Evolutionary conservation across 768 basidiomycete species (phyloP).

Genomic region (Kockovaella imperatae): DNA sequence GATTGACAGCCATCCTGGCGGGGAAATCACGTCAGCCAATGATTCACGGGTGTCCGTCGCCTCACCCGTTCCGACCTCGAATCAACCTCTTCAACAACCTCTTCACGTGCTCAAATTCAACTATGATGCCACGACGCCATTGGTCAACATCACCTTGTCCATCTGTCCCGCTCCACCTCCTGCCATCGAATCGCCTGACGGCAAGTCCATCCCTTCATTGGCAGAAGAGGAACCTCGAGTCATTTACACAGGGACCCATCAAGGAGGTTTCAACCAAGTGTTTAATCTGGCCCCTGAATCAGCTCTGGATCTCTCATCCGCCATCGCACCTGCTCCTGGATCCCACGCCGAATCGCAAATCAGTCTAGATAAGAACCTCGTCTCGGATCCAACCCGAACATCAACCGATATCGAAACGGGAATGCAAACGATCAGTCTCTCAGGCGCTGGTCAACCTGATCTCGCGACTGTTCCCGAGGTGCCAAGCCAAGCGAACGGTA

Average conservation of each 20-base stretch:
- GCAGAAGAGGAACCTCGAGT: constrained; percentile 49
- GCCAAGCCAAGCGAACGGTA: constrained; percentile 1
- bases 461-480: constrained; percentile 31
- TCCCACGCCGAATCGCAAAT: constrained; percentile 4
- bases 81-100: constrained; percentile 50
- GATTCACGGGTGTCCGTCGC: constrained; percentile 43
- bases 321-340: constrained; percentile 17
- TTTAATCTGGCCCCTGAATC: constrained; percentile 71
- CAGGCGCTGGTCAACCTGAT: constrained; percentile 7
- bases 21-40: constrained; percentile 51
- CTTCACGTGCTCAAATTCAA: constrained; percentile 81
- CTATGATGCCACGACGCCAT: constrained; percentile 83
- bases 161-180: constrained; percentile 57
- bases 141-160: constrained; percentile 70
- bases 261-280: constrained; percentile 72
- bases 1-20: constrained; percentile 2
- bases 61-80: constrained; percentile 47
- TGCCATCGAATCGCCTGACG: constrained; percentile 9
- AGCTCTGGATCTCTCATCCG: constrained; percentile 61
- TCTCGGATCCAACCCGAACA: constrained; percentile 14
- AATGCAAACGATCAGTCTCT: constrained; percentile 6
- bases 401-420: constrained; percentile 15
- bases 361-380: constrained; percentile 4
- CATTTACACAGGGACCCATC: constrained; percentile 59
- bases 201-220: constrained; percentile 49